phyloP scores from a whole-genome alignment of 495 filamentous ascomycete genomes.

The Neurospora discreta region DNA sequence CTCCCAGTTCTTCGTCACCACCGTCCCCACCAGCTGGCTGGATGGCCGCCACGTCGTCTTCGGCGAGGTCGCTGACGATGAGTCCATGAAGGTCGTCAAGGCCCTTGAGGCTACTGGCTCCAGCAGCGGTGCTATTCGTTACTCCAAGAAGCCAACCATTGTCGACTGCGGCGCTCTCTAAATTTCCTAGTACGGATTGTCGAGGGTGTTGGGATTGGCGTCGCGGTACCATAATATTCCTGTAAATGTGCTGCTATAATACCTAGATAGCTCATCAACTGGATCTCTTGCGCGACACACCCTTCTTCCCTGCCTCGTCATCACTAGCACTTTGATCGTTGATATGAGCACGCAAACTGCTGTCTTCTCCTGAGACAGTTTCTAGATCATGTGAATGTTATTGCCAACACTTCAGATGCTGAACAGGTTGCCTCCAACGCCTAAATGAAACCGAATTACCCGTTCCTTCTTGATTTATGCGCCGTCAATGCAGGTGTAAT shows the following conservation, averaged over 20 bases:
- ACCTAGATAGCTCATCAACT: not conserved
- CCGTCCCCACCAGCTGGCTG: conserved; percentile 59
- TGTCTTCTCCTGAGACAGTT: not conserved
- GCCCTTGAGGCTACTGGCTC: conserved; percentile 63
- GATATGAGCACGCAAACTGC: not conserved
- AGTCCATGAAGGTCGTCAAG: conserved; percentile 55
- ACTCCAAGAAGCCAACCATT: conserved; percentile 56
- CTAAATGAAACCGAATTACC: not conserved
- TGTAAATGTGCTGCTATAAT: not conserved
- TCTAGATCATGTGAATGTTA: not conserved
- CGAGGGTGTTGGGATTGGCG: not conserved
- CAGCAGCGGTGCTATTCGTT: conserved; percentile 48
- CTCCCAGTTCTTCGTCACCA: conserved; percentile 73
- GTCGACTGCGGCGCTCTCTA: conserved; percentile 47
- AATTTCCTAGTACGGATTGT: conserved; percentile 4
- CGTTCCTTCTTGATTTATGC: not conserved
- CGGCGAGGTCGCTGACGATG: conserved; percentile 57
- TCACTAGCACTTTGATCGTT: not conserved
- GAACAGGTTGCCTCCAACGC: not conserved
- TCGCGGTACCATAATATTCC: not conserved
- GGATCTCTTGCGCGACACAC: not conserved
- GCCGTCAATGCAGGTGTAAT: not conserved
- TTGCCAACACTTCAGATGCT: not conserved
- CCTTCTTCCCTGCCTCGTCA: not conserved
- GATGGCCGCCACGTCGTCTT: conserved; percentile 77